Base-by-base conservation (phyloP, 2,329 filamentous ascomycete species). In the Coniella lustricola region DNA sequence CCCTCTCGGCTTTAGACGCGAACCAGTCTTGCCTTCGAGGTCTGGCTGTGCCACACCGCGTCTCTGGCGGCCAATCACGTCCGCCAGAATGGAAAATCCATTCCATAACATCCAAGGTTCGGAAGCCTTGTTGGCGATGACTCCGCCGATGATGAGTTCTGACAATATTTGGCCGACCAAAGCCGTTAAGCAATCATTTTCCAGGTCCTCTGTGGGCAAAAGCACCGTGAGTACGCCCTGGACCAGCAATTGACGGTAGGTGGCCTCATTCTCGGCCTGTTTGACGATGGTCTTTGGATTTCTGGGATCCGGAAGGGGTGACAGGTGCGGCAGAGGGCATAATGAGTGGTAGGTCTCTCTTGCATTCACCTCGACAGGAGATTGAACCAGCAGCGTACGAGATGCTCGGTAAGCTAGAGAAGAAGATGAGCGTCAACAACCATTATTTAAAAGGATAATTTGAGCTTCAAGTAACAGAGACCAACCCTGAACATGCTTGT, bases 21-120 rank as follows among this genome's bases (percentile, higher is more conserved):
- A 40, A 17, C 34, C 46, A 12, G 49, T 46, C 17, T 45, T 41
- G 39, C 52, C 51, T 44, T 56, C 61, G 40, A 42, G 36, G 39
- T 37, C 41, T 14, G 46, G 36, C 41, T 18, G 32, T 32, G 29
- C 48, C n/a, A 37, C 44, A 5, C 55, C 48, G 20, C 46, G 36
- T 39, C 54, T 52, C 45, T 56, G 61, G 49, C 64, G 63, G 39
- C 56, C 59, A 42, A 63, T 53, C 37, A 71, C 60, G 54, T 69
- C 69, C n/a, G 73, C 76, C 53, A 85, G 67, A 62, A 91, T 94
- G 56, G 83, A 85, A 53, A 95, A 77, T 50, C 81, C 77, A 64
- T 95, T 90, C 80, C 85, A 95, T 56, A 97, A 67, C 60, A 96
- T 77, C 87, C 88, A 94, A 20, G 87, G 87, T 67, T 97, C 84